Evolutionary conservation across 2,329 filamentous ascomycete species (phyloP).

Genomic region (Delphinella strobiligena): DNA sequence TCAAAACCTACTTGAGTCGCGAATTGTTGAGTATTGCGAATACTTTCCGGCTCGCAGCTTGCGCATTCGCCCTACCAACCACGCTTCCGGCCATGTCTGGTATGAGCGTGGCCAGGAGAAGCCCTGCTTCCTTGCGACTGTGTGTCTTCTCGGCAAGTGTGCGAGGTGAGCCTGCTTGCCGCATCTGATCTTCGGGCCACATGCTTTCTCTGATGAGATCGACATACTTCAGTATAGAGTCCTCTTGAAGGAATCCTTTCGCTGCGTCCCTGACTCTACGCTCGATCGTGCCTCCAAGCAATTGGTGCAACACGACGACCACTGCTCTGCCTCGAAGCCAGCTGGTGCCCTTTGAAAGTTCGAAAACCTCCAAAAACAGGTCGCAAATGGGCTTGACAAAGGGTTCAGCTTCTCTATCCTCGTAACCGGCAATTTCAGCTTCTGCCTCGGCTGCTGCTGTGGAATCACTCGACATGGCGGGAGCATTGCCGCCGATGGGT

Average conservation of each 20-base stretch:
- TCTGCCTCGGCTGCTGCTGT: slow-evolving; percentile 63
- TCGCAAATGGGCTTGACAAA: slow-evolving; percentile 99
- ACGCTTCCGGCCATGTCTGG: slow-evolving; percentile 89
- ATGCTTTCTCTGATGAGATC: slow-evolving; percentile 59
- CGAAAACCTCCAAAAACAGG: slow-evolving; percentile 90
- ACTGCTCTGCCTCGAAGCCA: slow-evolving; percentile 94
- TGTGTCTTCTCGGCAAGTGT: slow-evolving; percentile 63
- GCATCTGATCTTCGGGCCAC: slow-evolving; percentile 62
- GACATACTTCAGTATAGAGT: slow-evolving; percentile 66
- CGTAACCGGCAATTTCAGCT: slow-evolving; percentile 85
- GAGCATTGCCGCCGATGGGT: slow-evolving; percentile 27
- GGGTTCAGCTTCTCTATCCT: slow-evolving; percentile 77
- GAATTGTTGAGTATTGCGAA: slow-evolving; percentile 88
- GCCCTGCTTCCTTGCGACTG: slow-evolving; percentile 73
- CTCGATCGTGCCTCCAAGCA: slow-evolving; percentile 91
- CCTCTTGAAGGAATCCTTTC: slow-evolving; percentile 61
- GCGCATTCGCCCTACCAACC: slow-evolving; percentile 82
- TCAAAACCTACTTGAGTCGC: slow-evolving; percentile 62
- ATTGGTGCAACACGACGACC: slow-evolving; percentile 89
- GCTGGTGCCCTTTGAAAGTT: slow-evolving; percentile 88
- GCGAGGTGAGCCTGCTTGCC: slow-evolving; percentile 41
- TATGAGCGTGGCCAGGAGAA: slow-evolving; percentile 79
- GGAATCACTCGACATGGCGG: slow-evolving; percentile 17
- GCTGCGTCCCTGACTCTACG: slow-evolving; percentile 84
- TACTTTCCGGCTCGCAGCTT: slow-evolving; percentile 75